These are phyloP conservation scores for Cordyceps militaris DNA, from an alignment of 2,329 filamentous ascomycete species.

Conservation along the genomic window DNA sequence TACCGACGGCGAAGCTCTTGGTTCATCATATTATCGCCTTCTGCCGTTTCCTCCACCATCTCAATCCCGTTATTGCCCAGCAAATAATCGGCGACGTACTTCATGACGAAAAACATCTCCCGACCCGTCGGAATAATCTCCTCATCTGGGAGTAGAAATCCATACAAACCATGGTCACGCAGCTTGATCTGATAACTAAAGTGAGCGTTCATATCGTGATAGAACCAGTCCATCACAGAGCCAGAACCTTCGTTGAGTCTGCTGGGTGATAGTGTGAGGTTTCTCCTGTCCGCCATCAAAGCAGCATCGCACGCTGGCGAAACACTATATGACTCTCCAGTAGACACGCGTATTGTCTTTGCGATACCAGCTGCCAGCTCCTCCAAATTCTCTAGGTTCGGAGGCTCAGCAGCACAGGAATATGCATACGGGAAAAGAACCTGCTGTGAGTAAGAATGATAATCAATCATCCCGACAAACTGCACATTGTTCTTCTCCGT, in stretches of 20 bases:
- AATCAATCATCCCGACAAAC: constrained; percentile 79
- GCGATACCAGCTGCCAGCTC: constrained; percentile 83
- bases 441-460: constrained; percentile 94
- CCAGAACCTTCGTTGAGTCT: constrained; percentile 72
- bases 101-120: constrained; percentile 75
- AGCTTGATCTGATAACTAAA: constrained; percentile 94
- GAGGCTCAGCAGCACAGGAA: constrained; percentile 69
- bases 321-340: constrained; percentile 68
- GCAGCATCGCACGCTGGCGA: constrained; percentile 83
- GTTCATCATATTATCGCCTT: background rate
- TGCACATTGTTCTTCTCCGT: constrained; percentile 61
- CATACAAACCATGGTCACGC: constrained; percentile 87
- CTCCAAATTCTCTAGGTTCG: constrained; percentile 83
- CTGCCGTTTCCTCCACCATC: constrained; percentile 17
- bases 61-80: constrained; percentile 64
- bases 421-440: constrained; percentile 89
- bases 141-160: constrained; percentile 80
- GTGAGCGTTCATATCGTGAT: constrained; percentile 72
- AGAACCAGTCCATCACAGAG: constrained; percentile 91
- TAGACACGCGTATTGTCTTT: constrained; percentile 79
- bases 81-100: constrained; percentile 77
- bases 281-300: constrained; percentile 31
- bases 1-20: constrained; percentile 9
- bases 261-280: constrained; percentile 18
- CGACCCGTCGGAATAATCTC: constrained; percentile 85